These are phyloP conservation scores for Ophiocordyceps unilateralis DNA, from an alignment of 2,329 filamentous ascomycete genomes.

Conservation along the genomic window DNA sequence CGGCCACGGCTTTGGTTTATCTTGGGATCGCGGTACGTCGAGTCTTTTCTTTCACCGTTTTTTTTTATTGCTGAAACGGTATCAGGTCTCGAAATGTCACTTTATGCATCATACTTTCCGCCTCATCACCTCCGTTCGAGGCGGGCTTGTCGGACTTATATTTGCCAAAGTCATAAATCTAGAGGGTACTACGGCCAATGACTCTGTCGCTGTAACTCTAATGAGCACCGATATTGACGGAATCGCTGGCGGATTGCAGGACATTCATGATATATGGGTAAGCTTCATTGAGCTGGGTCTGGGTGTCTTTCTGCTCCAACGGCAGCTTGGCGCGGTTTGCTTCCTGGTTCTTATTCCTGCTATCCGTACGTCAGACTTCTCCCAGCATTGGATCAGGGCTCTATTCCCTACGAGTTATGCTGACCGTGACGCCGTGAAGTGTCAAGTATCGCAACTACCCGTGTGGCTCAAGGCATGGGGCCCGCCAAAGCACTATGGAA, in stretches of 20 bases:
- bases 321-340: conserved; percentile 5
- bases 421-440: background rate
- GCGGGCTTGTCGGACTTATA: conserved; percentile 7
- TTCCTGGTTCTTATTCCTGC: background rate
- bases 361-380: background rate
- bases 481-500: conserved; percentile 19
- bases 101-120: conserved; percentile 18
- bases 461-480: conserved; percentile 11
- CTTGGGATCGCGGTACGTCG: background rate
- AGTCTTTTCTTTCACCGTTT: background rate
- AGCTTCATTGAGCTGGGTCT: conserved; percentile 23
- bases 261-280: conserved; percentile 24
- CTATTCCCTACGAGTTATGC: background rate
- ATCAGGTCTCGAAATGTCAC: conserved; percentile 8
- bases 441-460: background rate
- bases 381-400: background rate
- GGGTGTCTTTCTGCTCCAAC: conserved; percentile 18
- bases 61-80: background rate
- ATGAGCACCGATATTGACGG: conserved; percentile 31
- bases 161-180: conserved; percentile 14
- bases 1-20: background rate
- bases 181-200: conserved; percentile 12
- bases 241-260: conserved; percentile 15
- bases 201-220: conserved; percentile 22
- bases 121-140: conserved; percentile 17